Conservation (phyloP, 352 stramenopile species). For the Peronospora belbahrii region DNA sequence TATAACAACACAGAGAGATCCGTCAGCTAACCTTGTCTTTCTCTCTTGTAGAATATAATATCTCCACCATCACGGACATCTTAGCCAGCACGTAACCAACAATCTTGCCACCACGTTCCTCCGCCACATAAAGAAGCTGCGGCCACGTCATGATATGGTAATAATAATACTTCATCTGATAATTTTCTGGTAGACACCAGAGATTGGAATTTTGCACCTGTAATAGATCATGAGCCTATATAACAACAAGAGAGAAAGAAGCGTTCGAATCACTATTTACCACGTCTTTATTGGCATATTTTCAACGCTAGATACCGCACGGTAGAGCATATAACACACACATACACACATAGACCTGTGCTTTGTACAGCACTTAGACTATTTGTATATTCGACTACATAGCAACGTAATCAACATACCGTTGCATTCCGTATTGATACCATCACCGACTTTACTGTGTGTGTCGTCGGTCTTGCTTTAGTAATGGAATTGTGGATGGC, state of each 20-base stretch:
- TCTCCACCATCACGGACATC: slow-evolving; percentile 80
- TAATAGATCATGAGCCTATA: slow-evolving; percentile 90
- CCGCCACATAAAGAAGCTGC: slow-evolving; percentile 97
- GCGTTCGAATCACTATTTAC: neutral
- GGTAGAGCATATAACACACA: neutral
- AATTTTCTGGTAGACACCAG: slow-evolving; percentile 99
- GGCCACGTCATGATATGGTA: slow-evolving; percentile 99
- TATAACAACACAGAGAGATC: neutral
- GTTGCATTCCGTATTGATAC: slow-evolving; percentile 94
- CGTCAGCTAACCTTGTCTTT: neutral
- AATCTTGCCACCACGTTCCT: slow-evolving; percentile 96
- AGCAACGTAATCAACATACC: slow-evolving; percentile 23
- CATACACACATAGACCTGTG: neutral
- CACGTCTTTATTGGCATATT: neutral
- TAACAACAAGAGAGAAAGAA: slow-evolving; percentile 6
- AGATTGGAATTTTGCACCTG: slow-evolving; percentile 99
- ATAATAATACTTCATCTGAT: slow-evolving; percentile 99
- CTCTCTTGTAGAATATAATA: neutral
- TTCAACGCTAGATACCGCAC: neutral
- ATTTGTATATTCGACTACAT: no score
- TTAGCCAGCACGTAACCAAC: slow-evolving; percentile 99
- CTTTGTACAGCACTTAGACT: neutral
- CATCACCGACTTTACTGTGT: slow-evolving; percentile 75
- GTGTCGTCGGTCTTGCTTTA: slow-evolving; percentile 7
- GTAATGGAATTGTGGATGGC: slow-evolving; percentile 25